Percentiles rank a stretch among this genome's conserved stretches.
phyloP scores from a whole-genome alignment of 768 basidiomycete species.

The Nevesoporus exiguus region DNA sequence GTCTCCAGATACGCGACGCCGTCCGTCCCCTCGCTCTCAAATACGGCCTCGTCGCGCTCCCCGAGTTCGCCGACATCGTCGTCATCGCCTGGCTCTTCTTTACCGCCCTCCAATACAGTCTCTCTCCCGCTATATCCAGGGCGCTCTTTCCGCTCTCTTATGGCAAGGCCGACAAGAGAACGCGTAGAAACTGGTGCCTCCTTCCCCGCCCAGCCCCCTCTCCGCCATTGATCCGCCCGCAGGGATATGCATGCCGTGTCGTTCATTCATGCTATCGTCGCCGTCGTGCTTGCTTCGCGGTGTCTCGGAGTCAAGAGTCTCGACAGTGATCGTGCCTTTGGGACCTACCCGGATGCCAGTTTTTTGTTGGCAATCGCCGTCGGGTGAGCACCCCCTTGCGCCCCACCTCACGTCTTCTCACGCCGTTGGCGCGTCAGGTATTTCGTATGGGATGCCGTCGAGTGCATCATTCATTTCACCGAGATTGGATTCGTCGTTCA shows the following conservation, averaged over 20 bases:
- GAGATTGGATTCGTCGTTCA: conserved; percentile 77
- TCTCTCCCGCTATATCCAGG: conserved; percentile 53
- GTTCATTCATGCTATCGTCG: conserved; percentile 64
- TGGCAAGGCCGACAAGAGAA: conserved; percentile 42
- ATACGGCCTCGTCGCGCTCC: conserved; percentile 53
- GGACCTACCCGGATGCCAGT: conserved; percentile 61
- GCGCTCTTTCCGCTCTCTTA: conserved; percentile 48
- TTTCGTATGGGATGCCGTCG: conserved; percentile 83
- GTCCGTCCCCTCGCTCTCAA: conserved; percentile 28
- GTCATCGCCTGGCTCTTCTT: conserved; percentile 55
- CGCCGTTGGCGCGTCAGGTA: conserved; percentile 40
- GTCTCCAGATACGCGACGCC: conserved; percentile 27
- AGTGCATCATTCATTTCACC: conserved; percentile 63
- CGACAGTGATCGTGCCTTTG: conserved; percentile 65
- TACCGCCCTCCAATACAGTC: conserved; percentile 50
- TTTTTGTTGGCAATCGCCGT: conserved; percentile 63
- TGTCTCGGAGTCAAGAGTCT: conserved; percentile 48
- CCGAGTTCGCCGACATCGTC: conserved; percentile 52
- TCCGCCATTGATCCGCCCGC: background rate
- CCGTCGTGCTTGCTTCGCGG: conserved; percentile 60
- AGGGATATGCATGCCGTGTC: conserved; percentile 75
- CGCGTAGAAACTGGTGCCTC: conserved; percentile 57
- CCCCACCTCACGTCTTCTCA: background rate
- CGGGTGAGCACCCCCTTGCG: conserved; percentile 45
- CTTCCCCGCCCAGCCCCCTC: background rate